phyloP scores from a whole-genome alignment of 2,329 filamentous ascomycete species.

The Lizonia empirigonia region DNA sequence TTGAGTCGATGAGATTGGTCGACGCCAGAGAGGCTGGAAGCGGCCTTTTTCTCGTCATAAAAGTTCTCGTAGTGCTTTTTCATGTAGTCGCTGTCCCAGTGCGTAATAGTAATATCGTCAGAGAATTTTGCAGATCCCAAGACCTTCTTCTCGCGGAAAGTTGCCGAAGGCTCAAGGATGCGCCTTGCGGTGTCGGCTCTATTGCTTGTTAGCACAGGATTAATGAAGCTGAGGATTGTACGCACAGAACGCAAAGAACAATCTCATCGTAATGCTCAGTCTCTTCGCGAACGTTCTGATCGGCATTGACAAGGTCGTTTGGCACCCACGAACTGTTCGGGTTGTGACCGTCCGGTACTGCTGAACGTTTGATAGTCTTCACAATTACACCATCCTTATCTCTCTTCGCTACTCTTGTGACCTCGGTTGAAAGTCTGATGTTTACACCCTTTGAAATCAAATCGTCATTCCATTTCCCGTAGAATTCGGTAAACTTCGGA shows the following conservation, averaged over 20 bases:
- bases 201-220: slow-evolving; percentile 1
- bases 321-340: slow-evolving; percentile 53
- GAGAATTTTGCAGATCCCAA: slow-evolving; percentile 73
- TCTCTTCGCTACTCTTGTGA: slow-evolving; percentile 59
- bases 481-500: slow-evolving; percentile 66
- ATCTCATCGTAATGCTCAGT: slow-evolving; percentile 67
- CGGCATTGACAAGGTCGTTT: slow-evolving; percentile 46
- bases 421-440: slow-evolving; percentile 62
- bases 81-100: slow-evolving; percentile 69
- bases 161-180: slow-evolving; percentile 63
- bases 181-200: slow-evolving; percentile 62
- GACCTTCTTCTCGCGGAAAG: slow-evolving; percentile 67
- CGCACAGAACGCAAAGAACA: slow-evolving; percentile 64
- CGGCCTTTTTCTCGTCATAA: slow-evolving; percentile 58
- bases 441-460: slow-evolving; percentile 59
- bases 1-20: slow-evolving; percentile 53
- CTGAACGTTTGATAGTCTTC: slow-evolving; percentile 52
- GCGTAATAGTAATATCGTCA: slow-evolving; percentile 74
- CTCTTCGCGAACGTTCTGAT: slow-evolving; percentile 49
- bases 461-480: slow-evolving; percentile 63
- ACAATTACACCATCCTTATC: slow-evolving; percentile 60
- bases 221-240: neutral
- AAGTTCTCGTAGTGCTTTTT: slow-evolving; percentile 69
- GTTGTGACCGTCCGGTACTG: slow-evolving; percentile 52
- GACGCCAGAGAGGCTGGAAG: slow-evolving; percentile 48